Percentiles rank a stretch among this genome's conserved stretches.
phyloP scores from a whole-genome alignment of 2,329 filamentous ascomycete genomes.

The Fusarium sp. region DNA sequence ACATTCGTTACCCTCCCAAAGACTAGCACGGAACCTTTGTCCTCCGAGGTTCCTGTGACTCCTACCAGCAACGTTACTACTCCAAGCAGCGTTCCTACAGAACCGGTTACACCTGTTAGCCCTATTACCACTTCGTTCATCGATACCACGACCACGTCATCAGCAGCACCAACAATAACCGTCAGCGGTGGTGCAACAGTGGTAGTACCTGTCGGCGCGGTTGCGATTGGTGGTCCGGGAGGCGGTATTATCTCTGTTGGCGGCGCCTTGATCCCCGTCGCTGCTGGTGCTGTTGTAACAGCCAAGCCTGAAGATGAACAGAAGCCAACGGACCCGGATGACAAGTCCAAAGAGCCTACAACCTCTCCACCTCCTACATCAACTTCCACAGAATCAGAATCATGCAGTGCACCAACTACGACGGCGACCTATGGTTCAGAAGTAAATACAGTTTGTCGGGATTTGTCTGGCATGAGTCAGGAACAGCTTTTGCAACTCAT shows the following conservation, averaged over 20 bases:
- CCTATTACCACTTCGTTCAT: neutral
- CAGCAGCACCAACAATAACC: neutral
- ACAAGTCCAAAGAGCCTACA: neutral
- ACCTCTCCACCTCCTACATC: neutral
- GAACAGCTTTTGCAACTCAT: neutral
- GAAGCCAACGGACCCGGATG: neutral
- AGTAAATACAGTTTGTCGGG: neutral
- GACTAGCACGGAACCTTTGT: neutral
- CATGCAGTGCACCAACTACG: neutral
- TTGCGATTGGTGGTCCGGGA: fast-evolving
- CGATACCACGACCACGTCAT: neutral
- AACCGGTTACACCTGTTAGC: neutral
- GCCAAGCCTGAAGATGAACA: neutral
- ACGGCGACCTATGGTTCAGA: neutral
- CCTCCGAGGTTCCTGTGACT: neutral
- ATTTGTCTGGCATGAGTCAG: neutral
- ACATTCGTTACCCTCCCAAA: neutral
- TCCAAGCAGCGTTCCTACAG: neutral
- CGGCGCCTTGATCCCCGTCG: neutral
- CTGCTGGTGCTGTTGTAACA: neutral
- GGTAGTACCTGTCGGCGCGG: neutral
- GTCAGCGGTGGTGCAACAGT: neutral
- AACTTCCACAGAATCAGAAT: neutral
- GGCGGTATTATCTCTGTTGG: neutral
- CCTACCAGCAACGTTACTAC: neutral